These are phyloP conservation scores for Auriscalpium vulgare DNA, from an alignment of 768 basidiomycete species.

Conservation along the genomic window DNA sequence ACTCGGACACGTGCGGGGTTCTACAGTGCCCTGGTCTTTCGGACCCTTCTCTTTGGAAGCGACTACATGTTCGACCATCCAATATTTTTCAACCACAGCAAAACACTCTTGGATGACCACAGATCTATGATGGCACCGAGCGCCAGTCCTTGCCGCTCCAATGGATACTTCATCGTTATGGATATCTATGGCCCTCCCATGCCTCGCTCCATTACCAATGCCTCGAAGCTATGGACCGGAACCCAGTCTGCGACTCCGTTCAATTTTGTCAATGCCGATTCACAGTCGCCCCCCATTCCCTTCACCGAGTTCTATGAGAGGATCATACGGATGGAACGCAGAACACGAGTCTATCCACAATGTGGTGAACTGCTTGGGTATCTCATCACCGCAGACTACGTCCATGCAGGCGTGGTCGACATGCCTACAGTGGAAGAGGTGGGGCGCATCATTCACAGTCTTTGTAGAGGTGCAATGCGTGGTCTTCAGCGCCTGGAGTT, in stretches of 20 bases:
- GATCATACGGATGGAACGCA: no score
- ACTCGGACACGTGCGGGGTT: background rate
- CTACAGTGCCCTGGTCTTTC: background rate
- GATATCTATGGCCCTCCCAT: background rate
- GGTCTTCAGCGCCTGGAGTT: no score
- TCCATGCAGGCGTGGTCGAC: background rate
- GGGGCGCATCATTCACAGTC: background rate
- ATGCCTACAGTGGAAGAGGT: background rate
- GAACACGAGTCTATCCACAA: background rate
- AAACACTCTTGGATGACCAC: background rate
- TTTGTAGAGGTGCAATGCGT: no score
- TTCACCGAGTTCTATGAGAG: no score
- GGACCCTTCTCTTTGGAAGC: background rate
- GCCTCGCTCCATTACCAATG: background rate
- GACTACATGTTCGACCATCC: background rate
- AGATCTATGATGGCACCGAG: background rate
- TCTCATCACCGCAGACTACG: background rate
- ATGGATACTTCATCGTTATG: background rate
- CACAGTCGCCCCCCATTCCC: no score
- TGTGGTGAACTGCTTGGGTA: background rate
- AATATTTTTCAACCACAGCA: background rate
- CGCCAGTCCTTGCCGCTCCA: background rate
- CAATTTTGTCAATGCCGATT: no score
- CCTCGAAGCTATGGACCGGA: background rate
- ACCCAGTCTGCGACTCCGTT: no score